A percentile compares a stretch with the other conserved stretches of the same genome.
phyloP scores from a whole-genome alignment of 495 filamentous ascomycete species.

The Xylona heveae region DNA sequence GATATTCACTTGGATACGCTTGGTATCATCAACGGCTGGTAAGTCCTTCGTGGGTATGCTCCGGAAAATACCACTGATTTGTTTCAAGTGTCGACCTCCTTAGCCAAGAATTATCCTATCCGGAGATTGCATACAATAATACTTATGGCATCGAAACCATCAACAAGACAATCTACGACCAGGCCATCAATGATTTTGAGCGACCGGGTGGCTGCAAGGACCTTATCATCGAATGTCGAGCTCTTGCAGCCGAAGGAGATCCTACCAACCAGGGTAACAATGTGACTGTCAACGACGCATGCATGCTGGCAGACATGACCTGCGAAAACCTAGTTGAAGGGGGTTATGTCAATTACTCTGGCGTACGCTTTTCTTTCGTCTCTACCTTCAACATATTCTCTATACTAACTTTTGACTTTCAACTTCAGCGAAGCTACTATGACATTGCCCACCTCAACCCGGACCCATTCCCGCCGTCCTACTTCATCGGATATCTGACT shows the following conservation, averaged over 20 bases:
- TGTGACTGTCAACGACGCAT: slow-evolving; percentile 1
- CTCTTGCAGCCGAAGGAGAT: slow-evolving; percentile 1
- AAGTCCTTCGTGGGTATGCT: slow-evolving; percentile 1
- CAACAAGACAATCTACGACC: slow-evolving; percentile 28
- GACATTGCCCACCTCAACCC: slow-evolving; percentile 31
- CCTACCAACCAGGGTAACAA: slow-evolving; percentile 1
- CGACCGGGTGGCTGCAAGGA: slow-evolving; percentile 13
- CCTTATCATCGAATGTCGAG: slow-evolving; percentile 9
- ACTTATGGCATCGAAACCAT: slow-evolving; percentile 50
- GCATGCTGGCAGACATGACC: slow-evolving; percentile 2
- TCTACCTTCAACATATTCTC: slow-evolving; percentile 2
- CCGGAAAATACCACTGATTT: slow-evolving; percentile 8
- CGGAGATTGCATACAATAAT: slow-evolving; percentile 49
- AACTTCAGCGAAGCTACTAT: slow-evolving; percentile 28
- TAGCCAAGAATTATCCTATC: slow-evolving; percentile 45
- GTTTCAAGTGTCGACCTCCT: slow-evolving; percentile 30
- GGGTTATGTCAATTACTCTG: neutral
- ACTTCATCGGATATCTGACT: slow-evolving; percentile 42
- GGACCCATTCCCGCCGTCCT: slow-evolving; percentile 42
- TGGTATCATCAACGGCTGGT: slow-evolving; percentile 9
- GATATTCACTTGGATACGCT: slow-evolving; percentile 7
- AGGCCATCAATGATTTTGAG: slow-evolving; percentile 24
- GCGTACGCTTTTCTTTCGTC: slow-evolving; percentile 3
- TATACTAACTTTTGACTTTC: slow-evolving; percentile 1
- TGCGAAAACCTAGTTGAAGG: neutral